Evolutionary conservation across 768 basidiomycete genomes (phyloP).

Genomic region (Coprinopsis strossmayeri): DNA sequence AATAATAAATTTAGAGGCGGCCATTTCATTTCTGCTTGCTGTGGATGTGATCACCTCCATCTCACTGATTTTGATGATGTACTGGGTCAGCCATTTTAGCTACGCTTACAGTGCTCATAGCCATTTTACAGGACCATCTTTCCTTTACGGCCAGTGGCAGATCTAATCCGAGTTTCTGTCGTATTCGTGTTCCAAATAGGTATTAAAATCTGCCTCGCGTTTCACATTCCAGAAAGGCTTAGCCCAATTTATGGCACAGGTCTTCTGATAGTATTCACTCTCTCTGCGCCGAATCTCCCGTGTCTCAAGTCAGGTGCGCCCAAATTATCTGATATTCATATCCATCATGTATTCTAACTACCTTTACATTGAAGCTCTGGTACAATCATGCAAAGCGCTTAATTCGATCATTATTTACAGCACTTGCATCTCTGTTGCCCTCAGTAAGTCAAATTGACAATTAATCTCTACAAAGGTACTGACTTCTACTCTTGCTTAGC

Average conservation of each 20-base stretch:
- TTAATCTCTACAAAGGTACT: too few species aligned
- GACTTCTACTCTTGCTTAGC: neutral
- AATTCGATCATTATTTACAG: conserved; percentile 22
- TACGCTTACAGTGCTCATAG: neutral
- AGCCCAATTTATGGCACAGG: too few species aligned
- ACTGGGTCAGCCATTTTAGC: neutral
- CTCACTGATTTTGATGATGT: conserved; percentile 1
- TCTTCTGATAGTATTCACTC: conserved; percentile 24
- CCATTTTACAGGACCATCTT: neutral
- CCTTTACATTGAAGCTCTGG: conserved; percentile 21
- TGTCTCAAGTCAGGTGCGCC: conserved; percentile 27
- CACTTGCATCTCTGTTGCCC: conserved; percentile 25
- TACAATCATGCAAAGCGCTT: conserved; percentile 23
- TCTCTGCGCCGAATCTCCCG: conserved; percentile 25
- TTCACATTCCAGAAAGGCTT: too few species aligned
- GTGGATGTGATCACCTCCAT: conserved; percentile 5
- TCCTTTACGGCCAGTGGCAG: neutral
- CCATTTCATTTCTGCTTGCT: neutral
- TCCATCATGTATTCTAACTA: neutral
- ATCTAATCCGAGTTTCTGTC: neutral
- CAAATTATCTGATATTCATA: neutral
- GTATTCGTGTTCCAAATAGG: conserved; percentile 8
- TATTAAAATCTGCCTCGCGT: too few species aligned
- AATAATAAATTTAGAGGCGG: neutral
- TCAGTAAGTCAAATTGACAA: conserved; percentile 23